Conservation (phyloP, 2,329 filamentous ascomycete species). For the Paecilomyces formosus region DNA sequence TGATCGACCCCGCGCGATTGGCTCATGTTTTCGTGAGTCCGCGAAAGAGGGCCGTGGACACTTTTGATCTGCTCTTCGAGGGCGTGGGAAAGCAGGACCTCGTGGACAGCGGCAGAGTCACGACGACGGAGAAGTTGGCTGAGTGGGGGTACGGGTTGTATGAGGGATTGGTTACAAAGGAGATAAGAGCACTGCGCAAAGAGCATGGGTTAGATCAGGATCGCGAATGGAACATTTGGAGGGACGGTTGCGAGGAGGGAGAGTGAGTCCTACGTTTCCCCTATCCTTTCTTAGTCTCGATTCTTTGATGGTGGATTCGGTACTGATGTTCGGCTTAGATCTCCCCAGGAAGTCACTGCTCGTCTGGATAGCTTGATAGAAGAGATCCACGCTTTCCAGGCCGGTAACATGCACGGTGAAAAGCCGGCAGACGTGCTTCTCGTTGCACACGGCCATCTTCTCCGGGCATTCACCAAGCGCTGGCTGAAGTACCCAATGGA, state of each 20-base stretch:
- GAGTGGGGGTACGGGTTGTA: slow-evolving; percentile 61
- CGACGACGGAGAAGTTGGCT: slow-evolving; percentile 44
- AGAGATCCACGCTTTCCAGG: slow-evolving; percentile 34
- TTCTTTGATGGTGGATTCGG: not conserved
- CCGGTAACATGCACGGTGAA: slow-evolving; percentile 32
- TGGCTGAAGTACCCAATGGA: slow-evolving; percentile 39
- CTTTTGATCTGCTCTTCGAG: slow-evolving; percentile 40
- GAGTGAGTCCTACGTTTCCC: slow-evolving; percentile 33
- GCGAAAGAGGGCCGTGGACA: slow-evolving; percentile 40
- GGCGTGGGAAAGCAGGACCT: slow-evolving; percentile 16
- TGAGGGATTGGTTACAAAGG: slow-evolving; percentile 48
- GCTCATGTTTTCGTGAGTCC: slow-evolving; percentile 46
- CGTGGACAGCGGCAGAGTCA: slow-evolving; percentile 25
- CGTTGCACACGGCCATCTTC: slow-evolving; percentile 39
- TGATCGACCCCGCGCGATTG: slow-evolving; percentile 45
- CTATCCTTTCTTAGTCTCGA: not conserved
- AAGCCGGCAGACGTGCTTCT: slow-evolving; percentile 30
- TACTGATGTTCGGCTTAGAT: slow-evolving; percentile 13
- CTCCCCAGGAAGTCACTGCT: slow-evolving; percentile 29
- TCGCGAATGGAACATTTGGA: slow-evolving; percentile 51
- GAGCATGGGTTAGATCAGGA: slow-evolving; percentile 42
- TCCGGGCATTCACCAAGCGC: slow-evolving; percentile 41
- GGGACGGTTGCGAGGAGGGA: slow-evolving; percentile 51
- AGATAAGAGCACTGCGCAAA: slow-evolving; percentile 43
- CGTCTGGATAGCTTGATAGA: slow-evolving; percentile 37